These are phyloP conservation scores for Spatholobus suberectus DNA, from an alignment of 306 rosid genomes.

Conservation along the genomic window DNA sequence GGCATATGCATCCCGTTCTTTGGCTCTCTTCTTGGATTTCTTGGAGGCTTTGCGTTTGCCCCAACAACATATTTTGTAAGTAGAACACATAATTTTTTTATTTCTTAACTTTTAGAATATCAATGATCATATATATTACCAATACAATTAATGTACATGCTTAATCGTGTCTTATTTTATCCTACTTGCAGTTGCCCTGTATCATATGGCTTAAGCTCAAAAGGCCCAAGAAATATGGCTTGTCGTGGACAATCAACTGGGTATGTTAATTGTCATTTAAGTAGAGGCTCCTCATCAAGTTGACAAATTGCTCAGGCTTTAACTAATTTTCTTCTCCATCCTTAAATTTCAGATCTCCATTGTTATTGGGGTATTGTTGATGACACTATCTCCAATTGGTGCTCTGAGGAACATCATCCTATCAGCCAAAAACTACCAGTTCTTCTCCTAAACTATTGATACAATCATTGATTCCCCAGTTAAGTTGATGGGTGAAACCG, in stretches of 20 bases:
- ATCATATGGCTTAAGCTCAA: constrained; percentile 74
- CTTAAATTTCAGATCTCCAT: constrained; percentile 60
- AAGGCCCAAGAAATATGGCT: constrained; percentile 63
- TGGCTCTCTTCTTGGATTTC: constrained; percentile 84
- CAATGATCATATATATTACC: background rate
- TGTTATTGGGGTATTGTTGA: constrained; percentile 56
- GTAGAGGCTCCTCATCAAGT: background rate
- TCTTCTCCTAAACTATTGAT: constrained; percentile 63
- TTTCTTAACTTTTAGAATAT: background rate
- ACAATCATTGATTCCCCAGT: background rate
- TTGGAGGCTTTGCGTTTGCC: constrained; percentile 91
- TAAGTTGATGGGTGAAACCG: background rate
- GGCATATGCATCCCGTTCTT: constrained; percentile 82
- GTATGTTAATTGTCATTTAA: constrained; percentile 43
- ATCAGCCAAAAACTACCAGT: constrained; percentile 57
- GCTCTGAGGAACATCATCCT: constrained; percentile 66
- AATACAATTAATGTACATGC: background rate
- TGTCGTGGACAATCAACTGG: constrained; percentile 76
- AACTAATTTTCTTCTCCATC: background rate
- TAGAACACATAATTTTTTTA: background rate
- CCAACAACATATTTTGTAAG: constrained; percentile 82
- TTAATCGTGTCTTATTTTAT: background rate
- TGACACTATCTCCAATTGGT: constrained; percentile 81
- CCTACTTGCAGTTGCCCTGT: constrained; percentile 76
- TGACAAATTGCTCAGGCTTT: background rate